phyloP scores from a whole-genome alignment of 2,329 filamentous ascomycete genomes.

The Penicillium paneum region DNA sequence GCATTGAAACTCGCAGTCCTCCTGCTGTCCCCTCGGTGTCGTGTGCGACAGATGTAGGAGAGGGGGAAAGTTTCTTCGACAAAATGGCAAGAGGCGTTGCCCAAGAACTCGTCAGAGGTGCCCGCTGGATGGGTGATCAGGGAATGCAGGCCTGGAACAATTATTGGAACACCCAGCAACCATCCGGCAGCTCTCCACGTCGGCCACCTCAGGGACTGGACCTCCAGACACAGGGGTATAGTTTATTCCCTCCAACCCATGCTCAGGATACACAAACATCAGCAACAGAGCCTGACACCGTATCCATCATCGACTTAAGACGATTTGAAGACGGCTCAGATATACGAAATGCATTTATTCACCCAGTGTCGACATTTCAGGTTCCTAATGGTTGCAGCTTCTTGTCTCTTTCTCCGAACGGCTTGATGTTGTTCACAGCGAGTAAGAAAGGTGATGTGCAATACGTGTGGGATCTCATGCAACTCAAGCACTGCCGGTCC shows the following conservation, averaged over 20 bases:
- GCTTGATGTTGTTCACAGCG: slow-evolving; percentile 47
- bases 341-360: slow-evolving; percentile 32
- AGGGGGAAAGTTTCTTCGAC: slow-evolving; percentile 48
- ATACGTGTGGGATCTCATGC: slow-evolving; percentile 51
- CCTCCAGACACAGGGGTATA: slow-evolving; percentile 30
- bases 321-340: slow-evolving; percentile 42
- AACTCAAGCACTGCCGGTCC: slow-evolving; percentile 44
- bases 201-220: slow-evolving; percentile 33
- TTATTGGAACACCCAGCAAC: slow-evolving; percentile 49
- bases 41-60: slow-evolving; percentile 47
- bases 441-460: slow-evolving; percentile 51
- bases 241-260: slow-evolving; percentile 47
- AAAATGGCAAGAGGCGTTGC: slow-evolving; percentile 50
- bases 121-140: slow-evolving; percentile 50
- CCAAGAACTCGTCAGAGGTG: slow-evolving; percentile 49
- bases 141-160: slow-evolving; percentile 50
- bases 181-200: slow-evolving; percentile 26
- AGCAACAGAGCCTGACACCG: slow-evolving; percentile 42
- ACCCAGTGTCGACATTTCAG: slow-evolving; percentile 46
- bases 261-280: slow-evolving; percentile 40
- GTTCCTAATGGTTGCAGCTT: slow-evolving; percentile 50
- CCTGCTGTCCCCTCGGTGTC: slow-evolving; percentile 42
- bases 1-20: slow-evolving; percentile 43
- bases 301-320: slow-evolving; percentile 48
- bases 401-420: slow-evolving; percentile 48